Base-by-base conservation (phyloP, 225 moss, liverwort and hornwort genomes). In the Polytrichum commune region DNA sequence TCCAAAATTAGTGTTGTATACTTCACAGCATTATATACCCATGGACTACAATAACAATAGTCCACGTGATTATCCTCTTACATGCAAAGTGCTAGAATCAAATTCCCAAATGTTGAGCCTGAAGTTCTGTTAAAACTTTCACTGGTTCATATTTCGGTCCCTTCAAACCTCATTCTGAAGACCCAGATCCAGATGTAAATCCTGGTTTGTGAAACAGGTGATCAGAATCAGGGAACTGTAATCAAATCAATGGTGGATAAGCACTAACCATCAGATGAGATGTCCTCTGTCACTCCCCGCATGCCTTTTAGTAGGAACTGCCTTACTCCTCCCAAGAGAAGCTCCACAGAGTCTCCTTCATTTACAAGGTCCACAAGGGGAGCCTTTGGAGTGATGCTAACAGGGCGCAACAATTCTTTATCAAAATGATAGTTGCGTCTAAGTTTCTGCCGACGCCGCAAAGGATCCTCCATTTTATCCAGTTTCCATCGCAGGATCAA, bases 381-480 rank as follows among this genome's bases (percentile, higher is more conserved):
- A 65, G 71, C 71, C 29, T 71, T 79, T 5, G 76, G 69, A 53
- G 85, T 62, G 74, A 70, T 80, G 29, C 78, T 72, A 35, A 83
- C 74, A 72, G 91, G 89, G 73, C 82, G 83, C 81, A 88, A 81
- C 30, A 86, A 84, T 62, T 90, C 90, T 67, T 90, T 85, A 63
- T 86, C 78, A n/a, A 92, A 92, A 63, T 88, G 82, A 69, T 90
- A 86, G 66, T 90, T 92, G 54, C 86, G 82, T 79, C 84, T 88
- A 29, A 88, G 85, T 74, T 81, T 90, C 72, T 90, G 73, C 46
- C 92, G 85, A 72, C 88, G 88, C 69, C 92, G 85, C 66, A 81
- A 77, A 65, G 88, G 92, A 79, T 92, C 92, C 71, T 92, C 92
- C 76, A 86, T 88, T 82, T 90, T 92, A 68, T 90, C 92, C 74